Conservation (phyloP, 1,139 yeast species). For the Candida sanyaensis region DNA sequence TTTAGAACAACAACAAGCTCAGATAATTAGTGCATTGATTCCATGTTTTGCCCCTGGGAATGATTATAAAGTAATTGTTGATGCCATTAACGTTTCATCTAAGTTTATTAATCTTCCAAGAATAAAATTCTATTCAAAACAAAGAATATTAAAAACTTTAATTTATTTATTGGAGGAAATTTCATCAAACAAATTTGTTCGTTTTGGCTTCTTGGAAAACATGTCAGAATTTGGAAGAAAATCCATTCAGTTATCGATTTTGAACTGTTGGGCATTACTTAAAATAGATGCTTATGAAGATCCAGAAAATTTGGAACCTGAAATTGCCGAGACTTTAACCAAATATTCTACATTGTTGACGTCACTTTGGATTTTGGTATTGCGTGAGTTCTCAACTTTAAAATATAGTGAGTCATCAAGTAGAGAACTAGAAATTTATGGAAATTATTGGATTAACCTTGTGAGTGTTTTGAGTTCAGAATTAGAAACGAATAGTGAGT, state of each 20-base stretch:
- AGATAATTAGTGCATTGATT: constrained; percentile 83
- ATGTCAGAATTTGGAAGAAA: constrained; percentile 58
- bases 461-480: constrained; percentile 75
- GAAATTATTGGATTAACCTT: constrained; percentile 75
- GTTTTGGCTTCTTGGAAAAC: constrained; percentile 44
- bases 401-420: constrained; percentile 54
- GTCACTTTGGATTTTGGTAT: constrained; percentile 76
- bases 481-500: constrained; percentile 50
- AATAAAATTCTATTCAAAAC: constrained; percentile 51
- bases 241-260: constrained; percentile 66
- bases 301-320: constrained; percentile 34
- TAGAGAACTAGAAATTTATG: constrained; percentile 58
- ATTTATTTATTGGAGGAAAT: constrained; percentile 68
- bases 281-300: constrained; percentile 49
- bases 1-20: constrained; percentile 93
- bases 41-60: constrained; percentile 85
- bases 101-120: constrained; percentile 61
- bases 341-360: constrained; percentile 62
- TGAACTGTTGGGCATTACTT: constrained; percentile 89
- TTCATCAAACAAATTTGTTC: constrained; percentile 44
- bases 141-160: constrained; percentile 68
- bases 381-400: constrained; percentile 72
- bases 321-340: constrained; percentile 45
- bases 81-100: constrained; percentile 79
- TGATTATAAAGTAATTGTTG: constrained; percentile 71